A percentile compares a stretch with the other conserved stretches of the same genome.
Conservation (phyloP, 2,329 filamentous ascomycete genomes). For the Arthrobotrys pseudoclavata region DNA sequence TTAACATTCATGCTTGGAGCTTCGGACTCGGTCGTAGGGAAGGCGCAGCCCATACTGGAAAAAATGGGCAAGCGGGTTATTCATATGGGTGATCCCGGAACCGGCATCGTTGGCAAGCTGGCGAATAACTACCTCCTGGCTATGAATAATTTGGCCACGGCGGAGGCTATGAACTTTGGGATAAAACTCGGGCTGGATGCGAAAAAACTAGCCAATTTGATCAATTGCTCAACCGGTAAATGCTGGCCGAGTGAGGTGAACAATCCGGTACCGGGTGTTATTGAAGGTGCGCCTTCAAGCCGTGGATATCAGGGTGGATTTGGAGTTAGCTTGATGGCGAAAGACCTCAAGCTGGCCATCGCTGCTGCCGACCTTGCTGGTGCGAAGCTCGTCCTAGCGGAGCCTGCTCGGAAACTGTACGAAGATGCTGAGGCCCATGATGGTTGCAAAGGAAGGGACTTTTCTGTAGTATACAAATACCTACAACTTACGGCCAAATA, state of each 20-base stretch:
- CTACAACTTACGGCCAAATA: conserved; percentile 71
- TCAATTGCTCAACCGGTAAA: conserved; percentile 92
- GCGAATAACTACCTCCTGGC: conserved; percentile 98
- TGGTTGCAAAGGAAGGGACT: conserved; percentile 78
- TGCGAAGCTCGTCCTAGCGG: conserved; percentile 76
- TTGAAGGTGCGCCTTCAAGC: conserved; percentile 68
- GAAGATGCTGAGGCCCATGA: conserved; percentile 75
- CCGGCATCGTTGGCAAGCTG: conserved; percentile 90
- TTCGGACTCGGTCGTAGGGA: conserved; percentile 70
- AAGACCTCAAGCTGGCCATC: conserved; percentile 81
- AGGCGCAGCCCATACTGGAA: conserved; percentile 77
- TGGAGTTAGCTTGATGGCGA: conserved; percentile 82
- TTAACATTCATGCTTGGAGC: conserved; percentile 94
- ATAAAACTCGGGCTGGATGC: conserved; percentile 74
- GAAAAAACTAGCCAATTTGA: conserved; percentile 80
- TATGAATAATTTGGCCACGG: conserved; percentile 85
- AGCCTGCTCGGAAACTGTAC: conserved; percentile 76
- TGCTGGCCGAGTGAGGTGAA: conserved; percentile 98
- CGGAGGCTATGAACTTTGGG: conserved; percentile 77
- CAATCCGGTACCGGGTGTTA: conserved; percentile 83
- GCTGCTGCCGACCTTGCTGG: conserved; percentile 78
- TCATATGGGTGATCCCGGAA: conserved; percentile 86
- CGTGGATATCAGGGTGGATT: conserved; percentile 84
- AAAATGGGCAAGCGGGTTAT: conserved; percentile 89
- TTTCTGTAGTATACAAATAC: conserved; percentile 84